Evolutionary conservation across 306 rosid species (phyloP).

Genomic region (Mimosa bimucronata): DNA sequence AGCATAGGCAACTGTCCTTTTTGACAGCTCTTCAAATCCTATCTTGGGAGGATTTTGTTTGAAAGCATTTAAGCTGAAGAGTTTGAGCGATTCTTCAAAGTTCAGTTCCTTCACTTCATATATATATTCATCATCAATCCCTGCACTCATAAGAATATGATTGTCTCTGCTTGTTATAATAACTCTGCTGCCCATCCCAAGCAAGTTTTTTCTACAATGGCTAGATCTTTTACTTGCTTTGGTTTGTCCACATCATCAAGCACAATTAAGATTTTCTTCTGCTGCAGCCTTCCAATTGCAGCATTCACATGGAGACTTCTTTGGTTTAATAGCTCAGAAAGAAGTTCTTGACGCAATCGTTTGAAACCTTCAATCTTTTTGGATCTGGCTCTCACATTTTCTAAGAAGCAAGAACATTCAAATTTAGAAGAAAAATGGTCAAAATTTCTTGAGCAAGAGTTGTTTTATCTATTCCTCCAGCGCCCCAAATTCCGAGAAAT

Average conservation of each 20-base stretch:
- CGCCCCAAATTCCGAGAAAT: not conserved
- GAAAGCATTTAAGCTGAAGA: conserved; percentile 37
- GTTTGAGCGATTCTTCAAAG: conserved; percentile 36
- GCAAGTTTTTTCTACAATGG: not conserved
- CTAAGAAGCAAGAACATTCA: not conserved
- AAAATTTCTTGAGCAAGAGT: not conserved
- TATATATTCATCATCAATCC: not conserved
- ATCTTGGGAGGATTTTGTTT: not conserved
- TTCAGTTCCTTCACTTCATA: conserved; percentile 34
- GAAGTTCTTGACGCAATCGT: no score
- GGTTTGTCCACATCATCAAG: conserved; percentile 35
- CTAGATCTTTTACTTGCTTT: conserved; percentile 2
- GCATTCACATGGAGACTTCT: not conserved
- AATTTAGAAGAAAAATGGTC: not conserved
- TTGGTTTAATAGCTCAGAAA: no score
- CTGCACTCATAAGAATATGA: conserved; percentile 9
- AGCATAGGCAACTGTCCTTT: not conserved
- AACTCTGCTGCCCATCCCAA: conserved; percentile 35
- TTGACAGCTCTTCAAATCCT: conserved; percentile 34
- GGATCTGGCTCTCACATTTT: not conserved
- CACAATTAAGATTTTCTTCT: conserved; percentile 30
- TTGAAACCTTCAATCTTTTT: no score
- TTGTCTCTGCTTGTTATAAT: conserved; percentile 39
- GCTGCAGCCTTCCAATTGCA: conserved; percentile 25
- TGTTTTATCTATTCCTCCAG: not conserved